phyloP scores from a whole-genome alignment of 1,284 basidiomycete species.

The Crocinoboletus sp. region DNA sequence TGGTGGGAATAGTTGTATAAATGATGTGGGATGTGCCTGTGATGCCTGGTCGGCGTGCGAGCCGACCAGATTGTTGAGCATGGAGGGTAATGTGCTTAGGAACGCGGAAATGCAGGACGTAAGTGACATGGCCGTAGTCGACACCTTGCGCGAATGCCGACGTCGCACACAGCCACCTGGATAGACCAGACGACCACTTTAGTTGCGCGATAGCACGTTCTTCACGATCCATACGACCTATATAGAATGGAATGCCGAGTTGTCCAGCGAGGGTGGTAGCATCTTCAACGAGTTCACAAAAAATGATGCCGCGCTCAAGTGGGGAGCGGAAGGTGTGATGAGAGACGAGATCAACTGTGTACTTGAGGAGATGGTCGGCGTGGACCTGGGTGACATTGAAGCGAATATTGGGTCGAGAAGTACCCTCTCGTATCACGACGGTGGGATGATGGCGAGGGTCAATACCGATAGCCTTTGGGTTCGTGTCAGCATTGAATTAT shows the following conservation, averaged over 20 bases:
- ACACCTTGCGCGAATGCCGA: slow-evolving; percentile 5
- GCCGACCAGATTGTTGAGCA: slow-evolving; percentile 3
- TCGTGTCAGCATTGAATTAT: no score
- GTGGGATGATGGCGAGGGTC: no score
- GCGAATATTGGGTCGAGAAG: background rate
- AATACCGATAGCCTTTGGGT: no score
- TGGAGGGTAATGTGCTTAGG: slow-evolving; percentile 7
- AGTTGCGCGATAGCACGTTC: background rate
- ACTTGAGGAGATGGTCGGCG: background rate
- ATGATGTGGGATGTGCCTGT: background rate
- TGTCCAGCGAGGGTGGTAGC: fast-evolving
- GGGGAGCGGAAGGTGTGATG: background rate
- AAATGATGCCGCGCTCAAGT: background rate
- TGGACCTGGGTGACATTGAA: background rate
- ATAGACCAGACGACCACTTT: fast-evolving
- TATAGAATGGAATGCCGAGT: background rate
- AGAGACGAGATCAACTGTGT: background rate
- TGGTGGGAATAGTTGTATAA: background rate
- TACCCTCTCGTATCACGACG: background rate
- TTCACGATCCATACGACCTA: background rate
- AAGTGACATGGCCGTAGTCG: slow-evolving; percentile 3
- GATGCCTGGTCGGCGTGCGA: background rate
- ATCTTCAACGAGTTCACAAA: background rate
- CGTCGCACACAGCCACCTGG: background rate
- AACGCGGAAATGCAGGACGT: slow-evolving; percentile 3